These are phyloP conservation scores for Hypoxylon sp. DNA, from an alignment of 2,329 filamentous ascomycete genomes.

Conservation along the genomic window DNA sequence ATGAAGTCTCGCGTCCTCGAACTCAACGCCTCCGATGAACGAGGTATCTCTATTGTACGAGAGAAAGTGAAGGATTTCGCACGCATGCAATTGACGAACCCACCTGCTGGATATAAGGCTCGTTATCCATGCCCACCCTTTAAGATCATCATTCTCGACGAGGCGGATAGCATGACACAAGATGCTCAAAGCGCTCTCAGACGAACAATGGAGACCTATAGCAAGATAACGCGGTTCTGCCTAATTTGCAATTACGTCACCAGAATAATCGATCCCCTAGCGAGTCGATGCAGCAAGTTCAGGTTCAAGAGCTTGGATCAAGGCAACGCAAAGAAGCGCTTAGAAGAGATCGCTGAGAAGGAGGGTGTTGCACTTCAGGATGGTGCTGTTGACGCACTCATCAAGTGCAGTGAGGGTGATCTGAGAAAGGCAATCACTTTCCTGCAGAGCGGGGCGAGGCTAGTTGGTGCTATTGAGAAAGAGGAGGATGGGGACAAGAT, in stretches of 20 bases:
- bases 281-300: slow-evolving; percentile 95
- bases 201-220: slow-evolving; percentile 98
- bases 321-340: slow-evolving; percentile 81
- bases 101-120: slow-evolving; percentile 76
- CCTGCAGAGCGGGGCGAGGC: slow-evolving; percentile 90
- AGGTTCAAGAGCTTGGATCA: slow-evolving; percentile 96
- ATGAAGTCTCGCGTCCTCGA: slow-evolving; percentile 96
- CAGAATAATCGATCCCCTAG: slow-evolving; percentile 95
- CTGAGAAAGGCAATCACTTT: slow-evolving; percentile 96
- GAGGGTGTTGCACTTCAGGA: slow-evolving; percentile 84
- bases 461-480: slow-evolving; percentile 78
- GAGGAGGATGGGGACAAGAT: slow-evolving; percentile 65
- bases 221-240: slow-evolving; percentile 96
- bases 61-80: slow-evolving; percentile 99
- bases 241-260: slow-evolving; percentile 99
- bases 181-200: slow-evolving; percentile 94
- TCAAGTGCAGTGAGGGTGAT: slow-evolving; percentile 93
- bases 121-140: slow-evolving; percentile 95
- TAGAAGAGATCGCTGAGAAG: slow-evolving; percentile 84
- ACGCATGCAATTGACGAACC: slow-evolving; percentile 90
- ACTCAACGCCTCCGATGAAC: slow-evolving; percentile 98
- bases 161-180: slow-evolving; percentile 99
- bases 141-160: slow-evolving; percentile 98
- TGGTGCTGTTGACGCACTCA: slow-evolving; percentile 85
- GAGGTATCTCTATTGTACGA: slow-evolving; percentile 95